These are phyloP conservation scores for Calonectria pteridis DNA, from an alignment of 2,329 filamentous ascomycete genomes.

Conservation along the genomic window DNA sequence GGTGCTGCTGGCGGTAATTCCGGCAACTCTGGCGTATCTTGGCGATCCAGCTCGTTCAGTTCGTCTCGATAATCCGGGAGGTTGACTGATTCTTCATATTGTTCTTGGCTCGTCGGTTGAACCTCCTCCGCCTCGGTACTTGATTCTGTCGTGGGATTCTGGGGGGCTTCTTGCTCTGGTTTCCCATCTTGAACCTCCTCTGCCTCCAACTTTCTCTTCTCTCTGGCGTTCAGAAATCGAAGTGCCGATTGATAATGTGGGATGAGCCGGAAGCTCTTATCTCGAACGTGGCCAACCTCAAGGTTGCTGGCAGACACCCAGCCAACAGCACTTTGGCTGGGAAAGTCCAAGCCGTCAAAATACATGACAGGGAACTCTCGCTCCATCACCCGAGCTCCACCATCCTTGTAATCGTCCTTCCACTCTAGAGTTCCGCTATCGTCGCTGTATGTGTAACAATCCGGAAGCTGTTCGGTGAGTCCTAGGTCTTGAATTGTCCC, in stretches of 20 bases:
- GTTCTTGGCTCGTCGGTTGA: background rate
- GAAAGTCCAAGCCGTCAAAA: slow-evolving; percentile 21
- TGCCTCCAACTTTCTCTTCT: background rate
- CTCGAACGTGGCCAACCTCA: background rate
- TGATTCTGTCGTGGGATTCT: background rate
- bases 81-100: background rate
- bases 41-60: background rate
- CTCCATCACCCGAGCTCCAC: background rate
- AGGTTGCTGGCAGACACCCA: slow-evolving; percentile 17
- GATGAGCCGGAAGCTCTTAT: background rate
- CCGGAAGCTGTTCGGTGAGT: slow-evolving; percentile 6
- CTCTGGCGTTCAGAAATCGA: background rate
- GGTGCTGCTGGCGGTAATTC: background rate
- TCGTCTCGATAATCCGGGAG: background rate
- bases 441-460: slow-evolving; percentile 1
- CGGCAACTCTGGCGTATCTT: background rate
- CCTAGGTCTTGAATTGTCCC: slow-evolving; percentile 6
- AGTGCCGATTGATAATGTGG: background rate
- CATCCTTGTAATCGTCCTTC: slow-evolving; percentile 15
- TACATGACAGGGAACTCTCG: slow-evolving; percentile 25
- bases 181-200: background rate
- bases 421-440: background rate
- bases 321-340: background rate
- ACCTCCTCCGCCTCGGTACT: background rate
- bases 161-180: background rate